These are phyloP conservation scores for Auricularia heimuer DNA, from an alignment of 768 basidiomycete genomes.

Conservation along the genomic window DNA sequence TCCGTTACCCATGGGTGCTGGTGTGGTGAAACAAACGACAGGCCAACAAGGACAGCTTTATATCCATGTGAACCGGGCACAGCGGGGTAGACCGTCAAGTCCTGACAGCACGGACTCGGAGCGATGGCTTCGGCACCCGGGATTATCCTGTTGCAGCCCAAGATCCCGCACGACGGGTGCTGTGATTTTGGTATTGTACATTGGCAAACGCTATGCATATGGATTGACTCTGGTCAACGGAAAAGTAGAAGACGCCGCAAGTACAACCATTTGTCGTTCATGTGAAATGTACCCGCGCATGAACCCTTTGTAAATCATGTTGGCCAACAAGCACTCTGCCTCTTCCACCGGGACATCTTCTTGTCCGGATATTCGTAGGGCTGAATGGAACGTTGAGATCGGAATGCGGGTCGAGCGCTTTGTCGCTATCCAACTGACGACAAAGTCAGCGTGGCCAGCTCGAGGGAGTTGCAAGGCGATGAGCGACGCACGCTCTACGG, in stretches of 20 bases:
- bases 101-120: not conserved
- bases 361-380: slow-evolving; percentile 59
- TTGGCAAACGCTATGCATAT: slow-evolving; percentile 18
- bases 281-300: slow-evolving; percentile 96
- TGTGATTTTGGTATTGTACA: not conserved
- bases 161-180: not conserved
- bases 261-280: slow-evolving; percentile 87
- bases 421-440: slow-evolving; percentile 64
- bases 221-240: slow-evolving; percentile 60
- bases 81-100: not conserved
- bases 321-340: slow-evolving; percentile 88
- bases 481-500: slow-evolving; percentile 51
- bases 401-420: slow-evolving; percentile 71
- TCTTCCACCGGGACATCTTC: slow-evolving; percentile 66
- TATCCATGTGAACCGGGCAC: not conserved
- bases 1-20: not conserved
- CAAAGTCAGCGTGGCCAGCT: not conserved
- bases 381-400: slow-evolving; percentile 70
- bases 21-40: not conserved
- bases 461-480: not conserved
- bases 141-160: not conserved
- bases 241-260: slow-evolving; percentile 72
- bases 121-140: not conserved
- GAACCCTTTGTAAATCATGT: slow-evolving; percentile 89
- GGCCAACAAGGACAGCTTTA: not conserved